Evolutionary conservation across 495 filamentous ascomycete genomes (phyloP).

Genomic region (Trichoderma orchidacearum): DNA sequence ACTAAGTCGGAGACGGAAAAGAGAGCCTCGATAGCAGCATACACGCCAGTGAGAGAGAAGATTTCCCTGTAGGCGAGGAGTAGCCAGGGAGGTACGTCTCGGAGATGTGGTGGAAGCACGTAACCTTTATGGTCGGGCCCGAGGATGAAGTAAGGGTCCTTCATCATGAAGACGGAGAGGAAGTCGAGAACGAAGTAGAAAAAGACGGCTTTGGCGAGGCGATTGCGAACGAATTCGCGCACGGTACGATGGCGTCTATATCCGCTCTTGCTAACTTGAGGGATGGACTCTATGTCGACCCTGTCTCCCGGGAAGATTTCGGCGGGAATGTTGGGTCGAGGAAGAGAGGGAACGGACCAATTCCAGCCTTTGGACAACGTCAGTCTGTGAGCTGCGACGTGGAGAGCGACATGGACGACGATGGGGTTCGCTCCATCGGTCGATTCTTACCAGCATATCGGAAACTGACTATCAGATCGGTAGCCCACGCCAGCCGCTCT

Average conservation of each 20-base stretch:
- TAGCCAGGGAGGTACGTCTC: constrained; percentile 22
- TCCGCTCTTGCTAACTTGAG: constrained; percentile 13
- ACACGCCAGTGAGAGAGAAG: constrained; percentile 34
- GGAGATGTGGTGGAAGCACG: constrained; percentile 31
- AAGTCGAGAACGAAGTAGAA: constrained; percentile 53
- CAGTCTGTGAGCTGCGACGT: too few relatives aligned
- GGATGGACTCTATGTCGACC: constrained; percentile 7
- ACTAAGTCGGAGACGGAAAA: constrained; percentile 31
- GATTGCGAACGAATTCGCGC: constrained; percentile 28
- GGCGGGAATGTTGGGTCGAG: constrained; percentile 26
- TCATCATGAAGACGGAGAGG: constrained; percentile 49
- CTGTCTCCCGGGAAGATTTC: constrained; percentile 3
- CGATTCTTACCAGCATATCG: constrained; percentile 38
- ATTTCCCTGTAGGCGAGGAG: constrained; percentile 35
- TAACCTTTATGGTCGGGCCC: constrained; percentile 17
- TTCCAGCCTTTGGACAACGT: constrained; percentile 57
- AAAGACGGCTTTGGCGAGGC: constrained; percentile 31
- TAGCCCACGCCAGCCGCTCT: constrained; percentile 57
- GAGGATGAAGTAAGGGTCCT: constrained; percentile 62
- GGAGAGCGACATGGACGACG: too few relatives aligned
- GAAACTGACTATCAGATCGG: constrained; percentile 55
- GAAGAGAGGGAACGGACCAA: constrained; percentile 47
- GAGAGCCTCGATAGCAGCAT: constrained; percentile 38
- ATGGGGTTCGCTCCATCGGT: too few relatives aligned
- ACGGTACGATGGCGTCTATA: constrained; percentile 23